Evolutionary conservation across 768 basidiomycete genomes (phyloP), one percentile per base, ranked within the genome.

Genomic region (Trametes punicea): DNA sequence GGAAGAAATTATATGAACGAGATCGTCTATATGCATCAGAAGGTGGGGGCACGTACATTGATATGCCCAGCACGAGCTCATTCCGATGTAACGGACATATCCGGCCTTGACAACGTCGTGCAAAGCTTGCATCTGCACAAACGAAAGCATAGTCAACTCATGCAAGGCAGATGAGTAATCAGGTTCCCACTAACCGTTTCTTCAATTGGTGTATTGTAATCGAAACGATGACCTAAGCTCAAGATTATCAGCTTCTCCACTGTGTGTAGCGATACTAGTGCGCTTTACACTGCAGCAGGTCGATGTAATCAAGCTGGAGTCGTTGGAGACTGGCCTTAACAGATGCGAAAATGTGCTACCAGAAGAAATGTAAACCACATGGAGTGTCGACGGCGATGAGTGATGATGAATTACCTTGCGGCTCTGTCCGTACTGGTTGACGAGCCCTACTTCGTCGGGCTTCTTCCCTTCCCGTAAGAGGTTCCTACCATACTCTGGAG

Each of bases 341-440:
- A 0, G 82, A 76, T 26, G 84, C 85, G 61, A 91, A 90, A 47
- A 91, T 88, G 64, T 85, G 83, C 83, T 89, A 23, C 1, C 5
- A 15, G n/a, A n/a, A 23, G 21, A 50, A 4, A 21, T 18, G 18
- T 16, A 16, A 13, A 5, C 41, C 6, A 6, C 3, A 4, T 11
- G 45, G 39, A 9, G 18, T 5, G 3, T 38, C 44, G 15, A 11
- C 1, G 5, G 1, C n/a, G n/a, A n/a, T n/a, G n/a, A n/a, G n/a
- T n/a, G n/a, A 15, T 15, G 5, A 8, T 36, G 9, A 2, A 8
- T 36, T 15, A 71, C 71, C 67, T 73, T 77, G 45, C 77, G 69
- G 27, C 64, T 68, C 2, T 72, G 63, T 3, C 73, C 74, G 26
- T 59, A 47, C 46, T 72, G 68, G 61, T 77, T 78, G 13, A 75